Base-by-base conservation (phyloP, 2,329 filamentous ascomycete species). In the Pseudogymnoascus sp. region DNA sequence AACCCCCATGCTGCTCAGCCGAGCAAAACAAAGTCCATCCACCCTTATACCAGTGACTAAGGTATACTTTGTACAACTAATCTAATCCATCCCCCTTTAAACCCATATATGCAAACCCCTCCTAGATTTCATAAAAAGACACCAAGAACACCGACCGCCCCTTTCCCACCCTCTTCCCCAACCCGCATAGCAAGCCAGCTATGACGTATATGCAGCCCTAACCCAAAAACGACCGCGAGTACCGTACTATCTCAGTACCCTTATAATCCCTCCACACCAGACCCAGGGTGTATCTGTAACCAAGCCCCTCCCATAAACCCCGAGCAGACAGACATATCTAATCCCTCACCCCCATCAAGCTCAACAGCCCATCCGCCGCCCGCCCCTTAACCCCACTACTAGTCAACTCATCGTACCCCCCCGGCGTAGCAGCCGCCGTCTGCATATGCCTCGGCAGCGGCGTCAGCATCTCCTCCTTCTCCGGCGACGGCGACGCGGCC, bases 351-450 rank as follows among this genome's bases (percentile, higher is more conserved):
- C 61, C 58, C 63, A 65, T 68, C 61, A 69, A 61, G 50, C 65
- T 79, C 63, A 84, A 66, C 65, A 86, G 67, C 6, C 79, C 81
- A 67, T 77, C 79, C 11, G 77, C 81, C 7, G 81, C 81, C 47
- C 77, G 74, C 3, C 77, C 80, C 62, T 76, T 77, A 37, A 78
- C 73, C 16, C 75, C 76, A 68, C 75, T 79, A 63, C 75, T 79
- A 58, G 75, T 75, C 58, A 79, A 64, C 20, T 76, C 73, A 9
- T 70, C 43, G 11, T 18, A 68, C 22, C 69, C 71, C 28, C 68
- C 65, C 57, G 64, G 59, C 35, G 20, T 57, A 16, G 60, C 25
- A 11, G 57, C 47, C n/a, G 62, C 58, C 20, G 20, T 22, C 47
- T 54, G 43, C 43, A 54, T 54, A 32, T 54, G 43, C n/a, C 9